Percentiles rank a stretch among this genome's conserved stretches.
These are phyloP conservation scores for Ophiognomonia clavigignenti-juglandacearum DNA, from an alignment of 2,329 filamentous ascomycete species.

Conservation along the genomic window DNA sequence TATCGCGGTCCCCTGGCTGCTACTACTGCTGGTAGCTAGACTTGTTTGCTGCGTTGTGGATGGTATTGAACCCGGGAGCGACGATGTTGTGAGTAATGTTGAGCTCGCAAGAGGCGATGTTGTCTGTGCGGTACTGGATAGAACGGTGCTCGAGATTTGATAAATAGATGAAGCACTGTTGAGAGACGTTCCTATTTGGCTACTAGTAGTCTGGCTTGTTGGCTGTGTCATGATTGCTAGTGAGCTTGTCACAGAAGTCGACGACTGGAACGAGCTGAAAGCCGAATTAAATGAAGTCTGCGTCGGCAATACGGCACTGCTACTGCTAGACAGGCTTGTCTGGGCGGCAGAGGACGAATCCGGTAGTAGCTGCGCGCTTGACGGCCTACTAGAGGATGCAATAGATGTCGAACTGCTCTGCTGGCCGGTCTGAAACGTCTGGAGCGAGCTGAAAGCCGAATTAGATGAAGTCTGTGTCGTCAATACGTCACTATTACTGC, in stretches of 20 bases:
- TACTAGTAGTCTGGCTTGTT: too few species aligned
- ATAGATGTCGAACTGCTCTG: not conserved
- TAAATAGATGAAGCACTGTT: too few species aligned
- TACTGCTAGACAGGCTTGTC: not conserved
- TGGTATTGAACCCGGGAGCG: not conserved
- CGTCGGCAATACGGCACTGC: not conserved
- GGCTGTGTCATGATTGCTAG: too few species aligned
- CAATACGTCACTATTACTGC: not conserved
- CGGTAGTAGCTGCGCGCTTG: not conserved
- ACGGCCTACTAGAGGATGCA: not conserved
- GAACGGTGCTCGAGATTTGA: too few species aligned
- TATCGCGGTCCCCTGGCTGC: not conserved
- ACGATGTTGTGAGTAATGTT: too few species aligned
- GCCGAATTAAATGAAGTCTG: not conserved
- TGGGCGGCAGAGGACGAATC: too few species aligned
- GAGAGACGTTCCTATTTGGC: too few species aligned
- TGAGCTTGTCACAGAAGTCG: not conserved
- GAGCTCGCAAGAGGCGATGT: too few species aligned
- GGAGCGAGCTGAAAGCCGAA: not conserved
- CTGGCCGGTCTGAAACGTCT: too few species aligned
- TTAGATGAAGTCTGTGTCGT: not conserved
- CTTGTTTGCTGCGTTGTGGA: not conserved
- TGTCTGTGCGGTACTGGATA: too few species aligned
- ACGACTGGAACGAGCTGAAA: not conserved
- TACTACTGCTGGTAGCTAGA: too few species aligned